Evolutionary conservation across 805 yeast genomes (phyloP).

Genomic region (Pichia membranifaciens): DNA sequence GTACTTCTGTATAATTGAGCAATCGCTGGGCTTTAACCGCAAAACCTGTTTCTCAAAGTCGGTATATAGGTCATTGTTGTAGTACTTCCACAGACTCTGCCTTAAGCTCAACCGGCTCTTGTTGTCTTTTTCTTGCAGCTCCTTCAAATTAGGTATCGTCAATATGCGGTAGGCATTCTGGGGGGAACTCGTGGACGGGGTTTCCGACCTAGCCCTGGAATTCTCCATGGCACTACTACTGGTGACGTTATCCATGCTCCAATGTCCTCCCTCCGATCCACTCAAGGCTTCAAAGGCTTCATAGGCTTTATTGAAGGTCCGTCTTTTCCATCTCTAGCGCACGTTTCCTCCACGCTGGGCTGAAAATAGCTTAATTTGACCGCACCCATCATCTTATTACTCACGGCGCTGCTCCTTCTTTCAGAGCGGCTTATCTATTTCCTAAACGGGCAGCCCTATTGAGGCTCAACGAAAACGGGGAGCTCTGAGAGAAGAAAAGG

Average conservation of each 20-base stretch:
- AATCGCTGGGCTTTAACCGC: slow-evolving; percentile 46
- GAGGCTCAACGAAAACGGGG: too few species aligned
- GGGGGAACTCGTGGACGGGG: not conserved
- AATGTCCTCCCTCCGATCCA: too few species aligned
- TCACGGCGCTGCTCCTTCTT: not conserved
- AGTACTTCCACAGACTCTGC: slow-evolving; percentile 12
- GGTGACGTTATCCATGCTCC: too few species aligned
- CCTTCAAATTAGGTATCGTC: slow-evolving; percentile 15
- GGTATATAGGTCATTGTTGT: slow-evolving; percentile 18
- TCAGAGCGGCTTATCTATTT: not conserved
- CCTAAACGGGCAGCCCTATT: too few species aligned
- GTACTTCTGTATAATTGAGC: slow-evolving; percentile 48
- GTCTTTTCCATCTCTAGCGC: too few species aligned
- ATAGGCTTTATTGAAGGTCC: too few species aligned
- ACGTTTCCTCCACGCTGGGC: too few species aligned
- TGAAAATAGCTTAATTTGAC: too few species aligned
- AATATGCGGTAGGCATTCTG: slow-evolving; percentile 6
- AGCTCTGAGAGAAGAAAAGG: too few species aligned
- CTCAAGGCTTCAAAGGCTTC: too few species aligned
- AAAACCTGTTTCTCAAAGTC: slow-evolving; percentile 40
- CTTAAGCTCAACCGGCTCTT: slow-evolving; percentile 1
- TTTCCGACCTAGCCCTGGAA: not conserved
- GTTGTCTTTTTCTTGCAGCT: slow-evolving; percentile 19
- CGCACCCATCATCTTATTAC: too few species aligned
- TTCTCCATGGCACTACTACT: not conserved